Evolutionary conservation across 2,329 filamentous ascomycete species (phyloP).

Genomic region (Alternaria sp.): DNA sequence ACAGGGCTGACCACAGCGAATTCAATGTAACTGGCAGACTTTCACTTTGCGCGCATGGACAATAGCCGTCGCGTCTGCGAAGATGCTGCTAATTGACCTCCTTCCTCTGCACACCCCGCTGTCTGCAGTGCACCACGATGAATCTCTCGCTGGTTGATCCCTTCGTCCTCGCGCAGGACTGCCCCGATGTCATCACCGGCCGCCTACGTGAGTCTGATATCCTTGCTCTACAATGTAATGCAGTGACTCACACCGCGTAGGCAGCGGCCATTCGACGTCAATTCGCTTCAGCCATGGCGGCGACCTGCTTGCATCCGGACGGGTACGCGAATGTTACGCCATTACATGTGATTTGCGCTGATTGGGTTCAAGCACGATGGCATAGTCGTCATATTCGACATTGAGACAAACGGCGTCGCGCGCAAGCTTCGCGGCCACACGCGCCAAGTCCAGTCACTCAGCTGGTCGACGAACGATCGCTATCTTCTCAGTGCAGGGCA

Average conservation of each 20-base stretch:
- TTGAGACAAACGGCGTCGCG: slow-evolving; percentile 96
- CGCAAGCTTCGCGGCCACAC: slow-evolving; percentile 93
- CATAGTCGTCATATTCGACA: slow-evolving; percentile 93
- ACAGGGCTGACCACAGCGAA: background rate
- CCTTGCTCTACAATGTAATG: slow-evolving; percentile 62
- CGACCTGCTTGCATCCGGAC: slow-evolving; percentile 92
- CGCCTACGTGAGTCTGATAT: slow-evolving; percentile 76
- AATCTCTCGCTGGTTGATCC: slow-evolving; percentile 77
- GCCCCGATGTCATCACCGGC: slow-evolving; percentile 87
- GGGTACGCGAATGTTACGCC: slow-evolving; percentile 61
- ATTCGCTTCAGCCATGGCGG: slow-evolving; percentile 92
- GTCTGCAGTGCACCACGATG: slow-evolving; percentile 58
- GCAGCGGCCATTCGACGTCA: slow-evolving; percentile 70
- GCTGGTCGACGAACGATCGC: slow-evolving; percentile 91
- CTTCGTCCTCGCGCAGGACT: slow-evolving; percentile 78
- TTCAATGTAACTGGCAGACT: background rate
- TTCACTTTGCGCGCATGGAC: slow-evolving; percentile 28
- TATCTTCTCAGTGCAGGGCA: slow-evolving; percentile 93
- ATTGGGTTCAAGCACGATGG: slow-evolving; percentile 70
- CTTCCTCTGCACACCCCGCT: slow-evolving; percentile 21
- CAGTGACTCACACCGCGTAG: slow-evolving; percentile 48
- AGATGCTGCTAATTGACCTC: slow-evolving; percentile 34
- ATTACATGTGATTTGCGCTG: slow-evolving; percentile 29
- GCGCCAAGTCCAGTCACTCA: slow-evolving; percentile 90
- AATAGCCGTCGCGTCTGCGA: slow-evolving; percentile 24